These are phyloP conservation scores for Nannizzia gypsea DNA, from an alignment of 2,329 filamentous ascomycete genomes.

Conservation along the genomic window DNA sequence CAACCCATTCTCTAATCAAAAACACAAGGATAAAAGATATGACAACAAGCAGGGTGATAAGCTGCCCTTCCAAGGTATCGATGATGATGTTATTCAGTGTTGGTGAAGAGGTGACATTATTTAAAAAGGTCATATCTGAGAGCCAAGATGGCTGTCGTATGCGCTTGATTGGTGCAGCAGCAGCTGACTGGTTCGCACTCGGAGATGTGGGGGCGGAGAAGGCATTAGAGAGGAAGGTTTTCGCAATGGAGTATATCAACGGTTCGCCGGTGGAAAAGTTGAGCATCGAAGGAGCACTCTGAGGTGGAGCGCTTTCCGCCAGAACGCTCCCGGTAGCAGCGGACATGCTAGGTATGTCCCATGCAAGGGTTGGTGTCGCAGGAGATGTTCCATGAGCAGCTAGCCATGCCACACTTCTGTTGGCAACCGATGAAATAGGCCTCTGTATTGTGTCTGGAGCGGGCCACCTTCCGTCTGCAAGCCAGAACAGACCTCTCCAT, in stretches of 20 bases:
- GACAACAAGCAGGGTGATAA: conserved; percentile 85
- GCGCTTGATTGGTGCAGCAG: conserved; percentile 20
- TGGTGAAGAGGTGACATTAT: conserved; percentile 52
- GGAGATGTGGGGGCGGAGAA: conserved; percentile 24
- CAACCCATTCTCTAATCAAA: conserved; percentile 90
- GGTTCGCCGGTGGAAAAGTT: conserved; percentile 35
- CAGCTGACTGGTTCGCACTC: conserved; percentile 18
- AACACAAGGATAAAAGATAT: conserved; percentile 95
- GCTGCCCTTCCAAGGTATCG: conserved; percentile 77
- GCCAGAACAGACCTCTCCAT: conserved; percentile 91
- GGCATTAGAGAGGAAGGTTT: conserved; percentile 30
- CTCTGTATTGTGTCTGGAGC: conserved; percentile 20
- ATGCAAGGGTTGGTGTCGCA: conserved; percentile 14
- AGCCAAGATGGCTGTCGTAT: conserved; percentile 39
- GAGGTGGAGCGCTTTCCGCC: conserved; percentile 21
- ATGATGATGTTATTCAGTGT: conserved; percentile 67
- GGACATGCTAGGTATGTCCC: conserved; percentile 16
- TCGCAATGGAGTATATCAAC: conserved; percentile 36
- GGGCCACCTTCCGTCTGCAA: conserved; percentile 65
- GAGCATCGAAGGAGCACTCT: conserved; percentile 30
- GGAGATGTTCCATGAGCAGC: conserved; percentile 22
- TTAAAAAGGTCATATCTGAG: conserved; percentile 48
- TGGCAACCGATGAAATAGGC: conserved; percentile 11
- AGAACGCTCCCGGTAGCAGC: conserved; percentile 19
- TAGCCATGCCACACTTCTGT: conserved; percentile 16